Conservation (phyloP, 257 asterid genomes). For the Paulownia fortunei region DNA sequence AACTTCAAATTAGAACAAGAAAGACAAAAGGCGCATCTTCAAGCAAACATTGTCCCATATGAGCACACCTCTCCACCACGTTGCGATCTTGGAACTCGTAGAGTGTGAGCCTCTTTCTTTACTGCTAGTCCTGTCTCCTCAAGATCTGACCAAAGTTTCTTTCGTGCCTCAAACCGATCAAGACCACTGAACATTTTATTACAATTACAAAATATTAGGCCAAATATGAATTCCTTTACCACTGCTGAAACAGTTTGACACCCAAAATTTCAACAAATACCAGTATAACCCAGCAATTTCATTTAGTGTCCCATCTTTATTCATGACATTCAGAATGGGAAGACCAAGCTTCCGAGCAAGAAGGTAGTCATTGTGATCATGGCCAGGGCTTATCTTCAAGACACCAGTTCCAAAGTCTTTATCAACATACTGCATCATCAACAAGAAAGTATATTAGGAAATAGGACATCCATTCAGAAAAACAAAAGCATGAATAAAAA, state of each 20-base stretch:
- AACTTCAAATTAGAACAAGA: conserved; percentile 35
- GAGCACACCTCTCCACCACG: conserved; percentile 97
- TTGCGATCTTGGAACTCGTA: conserved; percentile 96
- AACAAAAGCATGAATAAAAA: conserved; percentile 10
- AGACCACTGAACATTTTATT: conserved; percentile 72
- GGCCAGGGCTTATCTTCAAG: conserved; percentile 99
- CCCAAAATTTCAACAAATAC: conserved; percentile 49
- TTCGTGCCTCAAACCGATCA: conserved; percentile 98
- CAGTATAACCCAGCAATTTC: conserved; percentile 91
- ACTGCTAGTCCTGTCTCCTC: conserved; percentile 94
- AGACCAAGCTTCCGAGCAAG: conserved; percentile 99
- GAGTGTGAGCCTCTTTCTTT: conserved; percentile 82
- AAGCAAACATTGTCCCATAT: conserved; percentile 28
- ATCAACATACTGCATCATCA: conserved; percentile 79
- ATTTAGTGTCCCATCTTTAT: conserved; percentile 94
- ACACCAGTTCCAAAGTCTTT: conserved; percentile 99
- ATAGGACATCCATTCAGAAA: conserved; percentile 22
- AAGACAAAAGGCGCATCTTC: conserved; percentile 27
- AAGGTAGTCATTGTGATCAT: conserved; percentile 97
- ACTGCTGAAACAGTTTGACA: conserved; percentile 20
- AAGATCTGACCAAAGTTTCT: conserved; percentile 94
- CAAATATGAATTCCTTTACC: conserved; percentile 25
- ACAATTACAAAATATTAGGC: conserved; percentile 34
- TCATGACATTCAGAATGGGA: conserved; percentile 97
- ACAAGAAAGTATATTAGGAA: conserved; percentile 27